These are phyloP conservation scores for Elaphomyces granulatus DNA, from an alignment of 495 filamentous ascomycete genomes.

Conservation along the genomic window DNA sequence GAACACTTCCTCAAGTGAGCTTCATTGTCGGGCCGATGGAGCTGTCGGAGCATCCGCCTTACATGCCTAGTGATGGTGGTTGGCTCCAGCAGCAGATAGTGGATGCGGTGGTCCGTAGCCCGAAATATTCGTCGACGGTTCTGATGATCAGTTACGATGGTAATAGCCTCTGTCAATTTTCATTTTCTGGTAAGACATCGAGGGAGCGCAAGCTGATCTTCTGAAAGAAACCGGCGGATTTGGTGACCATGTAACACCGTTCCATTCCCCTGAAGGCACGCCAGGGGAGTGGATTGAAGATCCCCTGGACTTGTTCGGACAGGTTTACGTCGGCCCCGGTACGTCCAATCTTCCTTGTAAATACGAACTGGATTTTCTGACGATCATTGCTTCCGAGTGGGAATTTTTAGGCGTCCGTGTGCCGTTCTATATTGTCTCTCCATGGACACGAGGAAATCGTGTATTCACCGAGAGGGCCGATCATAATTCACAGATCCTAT, in stretches of 20 bases:
- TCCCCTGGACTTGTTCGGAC: constrained; percentile 30
- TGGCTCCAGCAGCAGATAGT: constrained; percentile 42
- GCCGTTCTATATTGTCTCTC: constrained; percentile 41
- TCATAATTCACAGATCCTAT: constrained; percentile 43
- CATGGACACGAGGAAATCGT: constrained; percentile 40
- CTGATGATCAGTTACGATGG: constrained; percentile 40
- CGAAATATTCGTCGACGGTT: constrained; percentile 34
- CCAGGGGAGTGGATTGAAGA: constrained; percentile 42
- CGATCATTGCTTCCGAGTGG: background rate
- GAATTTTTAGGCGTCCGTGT: constrained; percentile 33
- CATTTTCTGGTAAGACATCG: too few species aligned
- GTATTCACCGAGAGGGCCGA: constrained; percentile 43
- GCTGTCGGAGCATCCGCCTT: constrained; percentile 39
- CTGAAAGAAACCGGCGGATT: constrained; percentile 36
- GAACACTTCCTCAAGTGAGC: constrained; percentile 36
- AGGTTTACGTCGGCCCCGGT: constrained; percentile 37
- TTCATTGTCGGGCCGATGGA: constrained; percentile 39
- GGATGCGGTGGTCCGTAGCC: constrained; percentile 34
- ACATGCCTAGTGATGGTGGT: constrained; percentile 38
- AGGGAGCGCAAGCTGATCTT: too few species aligned
- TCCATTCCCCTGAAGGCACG: constrained; percentile 36
- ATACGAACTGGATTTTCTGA: background rate
- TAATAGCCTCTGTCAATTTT: too few species aligned
- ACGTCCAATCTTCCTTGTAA: constrained; percentile 2
- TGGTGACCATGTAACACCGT: constrained; percentile 41